Percentiles rank a stretch among this genome's conserved stretches.
These are phyloP conservation scores for Taxillus chinensis DNA, from an alignment of 164 flowering plant genomes.

Conservation along the genomic window DNA sequence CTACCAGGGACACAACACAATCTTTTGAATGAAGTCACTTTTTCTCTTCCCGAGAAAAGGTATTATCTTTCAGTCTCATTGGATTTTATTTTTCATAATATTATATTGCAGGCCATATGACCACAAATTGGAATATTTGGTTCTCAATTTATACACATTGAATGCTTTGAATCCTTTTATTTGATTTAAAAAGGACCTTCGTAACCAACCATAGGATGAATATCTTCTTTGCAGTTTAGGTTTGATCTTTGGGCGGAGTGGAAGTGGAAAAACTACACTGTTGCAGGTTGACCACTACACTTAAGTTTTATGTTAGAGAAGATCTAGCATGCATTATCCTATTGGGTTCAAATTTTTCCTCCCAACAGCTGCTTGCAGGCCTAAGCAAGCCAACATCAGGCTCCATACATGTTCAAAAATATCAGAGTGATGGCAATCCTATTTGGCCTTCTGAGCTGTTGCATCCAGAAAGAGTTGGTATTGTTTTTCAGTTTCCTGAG, in stretches of 20 bases:
- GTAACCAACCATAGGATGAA: neutral
- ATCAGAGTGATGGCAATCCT: constrained; percentile 52
- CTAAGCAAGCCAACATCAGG: constrained; percentile 85
- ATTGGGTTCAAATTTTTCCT: constrained; percentile 4
- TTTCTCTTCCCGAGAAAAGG: constrained; percentile 83
- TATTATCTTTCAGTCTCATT: constrained; percentile 9
- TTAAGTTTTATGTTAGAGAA: neutral
- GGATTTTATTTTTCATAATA: no score
- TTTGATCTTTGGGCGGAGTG: constrained; percentile 91
- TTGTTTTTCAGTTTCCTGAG: constrained; percentile 98
- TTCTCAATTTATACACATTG: no score
- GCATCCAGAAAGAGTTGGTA: constrained; percentile 75
- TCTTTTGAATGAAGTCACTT: constrained; percentile 57
- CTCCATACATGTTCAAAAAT: constrained; percentile 55
- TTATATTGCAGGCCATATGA: no score
- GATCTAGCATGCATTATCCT: neutral
- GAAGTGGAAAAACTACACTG: constrained; percentile 97
- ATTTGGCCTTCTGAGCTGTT: constrained; percentile 39
- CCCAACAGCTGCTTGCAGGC: constrained; percentile 82
- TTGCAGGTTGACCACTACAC: constrained; percentile 55
- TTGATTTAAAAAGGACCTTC: no score
- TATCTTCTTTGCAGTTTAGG: constrained; percentile 59
- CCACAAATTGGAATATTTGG: no score
- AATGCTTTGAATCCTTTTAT: no score
- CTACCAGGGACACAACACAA: constrained; percentile 76